Conservation (phyloP, 2,329 filamentous ascomycete genomes). For the Ophiostoma pallidulum region DNA sequence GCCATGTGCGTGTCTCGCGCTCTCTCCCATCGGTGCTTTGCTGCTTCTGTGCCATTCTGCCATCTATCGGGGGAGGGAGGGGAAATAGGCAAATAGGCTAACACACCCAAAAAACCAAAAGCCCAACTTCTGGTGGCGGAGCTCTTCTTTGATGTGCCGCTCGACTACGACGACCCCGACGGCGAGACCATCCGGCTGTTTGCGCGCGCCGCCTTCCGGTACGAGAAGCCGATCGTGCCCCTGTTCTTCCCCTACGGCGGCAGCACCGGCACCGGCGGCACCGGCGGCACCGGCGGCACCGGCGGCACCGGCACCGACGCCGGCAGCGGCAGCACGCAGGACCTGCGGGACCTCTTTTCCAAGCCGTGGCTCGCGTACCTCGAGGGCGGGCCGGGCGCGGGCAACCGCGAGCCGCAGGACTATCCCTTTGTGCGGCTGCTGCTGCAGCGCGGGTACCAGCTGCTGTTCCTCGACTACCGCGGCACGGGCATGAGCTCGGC, state of each 20-base stretch:
- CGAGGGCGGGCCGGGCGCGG: conserved; percentile 78
- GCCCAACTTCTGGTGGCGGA: conserved; percentile 74
- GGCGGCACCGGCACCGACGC: conserved; percentile 2
- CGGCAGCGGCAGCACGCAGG: conserved; percentile 3
- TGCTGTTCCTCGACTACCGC: conserved; percentile 81
- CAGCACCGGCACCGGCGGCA: conserved; percentile 19
- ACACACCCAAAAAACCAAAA: no score
- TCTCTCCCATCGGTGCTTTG: no score
- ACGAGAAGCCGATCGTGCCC: conserved; percentile 51
- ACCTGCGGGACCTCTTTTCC: conserved; percentile 19
- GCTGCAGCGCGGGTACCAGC: conserved; percentile 72
- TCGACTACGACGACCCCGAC: conserved; percentile 59
- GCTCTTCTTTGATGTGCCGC: conserved; percentile 77
- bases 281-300: background rate
- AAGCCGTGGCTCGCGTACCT: conserved; percentile 62
- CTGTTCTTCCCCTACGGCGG: conserved; percentile 27
- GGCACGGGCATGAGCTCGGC: conserved; percentile 80
- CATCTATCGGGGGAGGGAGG: no score
- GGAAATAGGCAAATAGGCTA: no score
- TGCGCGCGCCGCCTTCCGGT: conserved; percentile 60
- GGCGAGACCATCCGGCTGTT: conserved; percentile 63
- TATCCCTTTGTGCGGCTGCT: conserved; percentile 60
- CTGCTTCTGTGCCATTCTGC: no score
- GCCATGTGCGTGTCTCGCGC: conserved; percentile 1
- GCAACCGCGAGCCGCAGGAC: conserved; percentile 65